Evolutionary conservation across 495 filamentous ascomycete species (phyloP).

Genomic region (Penicillium pancosmium): DNA sequence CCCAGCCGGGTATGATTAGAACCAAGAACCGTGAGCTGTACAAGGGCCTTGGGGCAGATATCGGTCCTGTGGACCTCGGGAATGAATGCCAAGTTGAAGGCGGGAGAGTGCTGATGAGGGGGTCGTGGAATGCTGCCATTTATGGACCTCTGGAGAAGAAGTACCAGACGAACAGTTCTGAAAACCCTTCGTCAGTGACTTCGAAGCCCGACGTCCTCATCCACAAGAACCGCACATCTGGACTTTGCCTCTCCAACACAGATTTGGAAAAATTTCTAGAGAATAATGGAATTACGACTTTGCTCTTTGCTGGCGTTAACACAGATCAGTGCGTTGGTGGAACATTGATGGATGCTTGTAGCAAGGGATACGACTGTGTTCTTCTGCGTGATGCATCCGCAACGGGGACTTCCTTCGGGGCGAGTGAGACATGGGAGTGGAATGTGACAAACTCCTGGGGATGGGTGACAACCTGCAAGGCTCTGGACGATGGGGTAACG

Average conservation of each 20-base stretch:
- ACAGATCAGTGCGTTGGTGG: constrained; percentile 63
- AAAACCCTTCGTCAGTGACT: constrained; percentile 10
- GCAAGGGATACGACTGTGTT: constrained; percentile 49
- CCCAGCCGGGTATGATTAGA: constrained; percentile 9
- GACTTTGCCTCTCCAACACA: constrained; percentile 48
- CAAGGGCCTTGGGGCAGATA: constrained; percentile 43
- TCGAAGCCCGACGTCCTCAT: constrained; percentile 49
- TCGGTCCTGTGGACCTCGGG: constrained; percentile 39
- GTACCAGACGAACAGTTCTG: constrained; percentile 28
- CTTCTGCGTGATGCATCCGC: constrained; percentile 56
- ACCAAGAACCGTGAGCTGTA: constrained; percentile 28
- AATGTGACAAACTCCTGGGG: constrained; percentile 47
- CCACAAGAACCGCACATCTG: constrained; percentile 60
- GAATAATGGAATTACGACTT: constrained; percentile 46
- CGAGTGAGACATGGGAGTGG: constrained; percentile 43
- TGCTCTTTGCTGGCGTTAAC: constrained; percentile 61
- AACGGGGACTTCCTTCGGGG: constrained; percentile 47
- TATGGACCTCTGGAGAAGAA: constrained; percentile 46
- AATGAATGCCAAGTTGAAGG: constrained; percentile 39
- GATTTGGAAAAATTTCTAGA: constrained; percentile 37
- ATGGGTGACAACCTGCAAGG: constrained; percentile 40
- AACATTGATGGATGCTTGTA: constrained; percentile 50
- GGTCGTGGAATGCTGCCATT: constrained; percentile 57
- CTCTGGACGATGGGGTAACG: constrained; percentile 16
- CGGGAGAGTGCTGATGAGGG: constrained; percentile 53